Base-by-base conservation (phyloP, 2,329 filamentous ascomycete genomes). In the Hymenoscyphus scutula region DNA sequence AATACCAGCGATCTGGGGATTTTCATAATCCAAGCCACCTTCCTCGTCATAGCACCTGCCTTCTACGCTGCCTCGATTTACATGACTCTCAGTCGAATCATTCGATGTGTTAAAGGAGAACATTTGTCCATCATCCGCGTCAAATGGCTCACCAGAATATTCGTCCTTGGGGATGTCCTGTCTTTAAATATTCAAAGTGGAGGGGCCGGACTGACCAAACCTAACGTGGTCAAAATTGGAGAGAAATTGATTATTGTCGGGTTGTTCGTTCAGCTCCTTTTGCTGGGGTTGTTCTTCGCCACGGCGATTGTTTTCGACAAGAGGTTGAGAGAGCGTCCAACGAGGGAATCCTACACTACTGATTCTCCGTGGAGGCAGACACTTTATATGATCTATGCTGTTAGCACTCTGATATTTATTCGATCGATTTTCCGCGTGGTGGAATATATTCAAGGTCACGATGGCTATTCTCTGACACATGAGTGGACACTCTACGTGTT, bases 181-280 rank as follows among this genome's bases (percentile, higher is more conserved):
- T 81, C 80, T 1, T 82, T 87, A 68, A 34, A 79, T 2, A 71
- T 84, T 2, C 84, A 86, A 70, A 75, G 75, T 15, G 74, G 70
- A 11, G 62, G 60, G 13, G 70, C 71, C 5, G 70, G 70, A 1
- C 61, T 76, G 74, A 30, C 81, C 66, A 65, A 70, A 2, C 70
- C 74, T 0, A 71, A 71, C 1, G 65, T 53, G 27, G 73, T 66
- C 13, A 71, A 77, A 29, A 72, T 74, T 13, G 82, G 80, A n/a
- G 71, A 83, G 65, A 77, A 80, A 19, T 75, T 87, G 56, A 80
- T 88, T n/a, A 73, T 87, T 7, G 80, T 68, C 1, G 85, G 86
- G 1, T 74, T 89, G 2, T 71, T 82, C 34, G 71, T 87, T 17
- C 86, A 89, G 69, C 77, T 89, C 27, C 45, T 83, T 51, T 79